phyloP scores from a whole-genome alignment of 345 rosid genomes.

The Arabidopsis thaliana region DNA sequence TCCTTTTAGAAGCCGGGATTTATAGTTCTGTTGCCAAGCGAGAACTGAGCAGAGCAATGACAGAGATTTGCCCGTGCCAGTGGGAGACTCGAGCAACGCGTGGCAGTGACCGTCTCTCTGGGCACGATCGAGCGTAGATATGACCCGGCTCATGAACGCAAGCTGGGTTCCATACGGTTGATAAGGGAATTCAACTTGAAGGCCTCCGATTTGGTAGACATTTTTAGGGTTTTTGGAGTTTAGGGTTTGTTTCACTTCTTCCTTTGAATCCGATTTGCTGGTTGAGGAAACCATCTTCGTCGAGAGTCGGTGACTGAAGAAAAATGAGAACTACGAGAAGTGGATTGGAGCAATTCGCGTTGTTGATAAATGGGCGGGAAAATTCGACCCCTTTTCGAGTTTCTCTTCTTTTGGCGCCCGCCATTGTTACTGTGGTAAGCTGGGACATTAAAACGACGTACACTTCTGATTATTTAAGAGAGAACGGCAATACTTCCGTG shows the following conservation, averaged over 20 bases:
- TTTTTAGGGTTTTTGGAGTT: constrained; percentile 52
- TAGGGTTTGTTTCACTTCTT: constrained; percentile 45
- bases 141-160: constrained; percentile 93
- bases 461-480: constrained; percentile 4
- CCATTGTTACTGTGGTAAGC: constrained; percentile 18
- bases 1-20: constrained; percentile 49
- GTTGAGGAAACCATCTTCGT: constrained; percentile 49
- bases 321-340: not conserved
- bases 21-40: constrained; percentile 84
- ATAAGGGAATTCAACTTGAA: constrained; percentile 85
- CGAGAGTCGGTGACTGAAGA: constrained; percentile 14
- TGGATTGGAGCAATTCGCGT: constrained; percentile 3
- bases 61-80: constrained; percentile 97
- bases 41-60: constrained; percentile 93
- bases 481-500: constrained; percentile 26
- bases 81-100: constrained; percentile 94
- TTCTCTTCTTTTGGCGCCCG: constrained; percentile 30
- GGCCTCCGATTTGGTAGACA: constrained; percentile 68
- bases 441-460: constrained; percentile 11
- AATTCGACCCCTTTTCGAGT: constrained; percentile 4
- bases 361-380: constrained; percentile 38
- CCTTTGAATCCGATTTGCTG: constrained; percentile 33
- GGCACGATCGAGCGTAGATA: constrained; percentile 90
- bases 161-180: constrained; percentile 96
- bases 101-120: constrained; percentile 83